These are phyloP conservation scores for Daldinia childiae DNA, from an alignment of 495 filamentous ascomycete genomes.

Conservation along the genomic window DNA sequence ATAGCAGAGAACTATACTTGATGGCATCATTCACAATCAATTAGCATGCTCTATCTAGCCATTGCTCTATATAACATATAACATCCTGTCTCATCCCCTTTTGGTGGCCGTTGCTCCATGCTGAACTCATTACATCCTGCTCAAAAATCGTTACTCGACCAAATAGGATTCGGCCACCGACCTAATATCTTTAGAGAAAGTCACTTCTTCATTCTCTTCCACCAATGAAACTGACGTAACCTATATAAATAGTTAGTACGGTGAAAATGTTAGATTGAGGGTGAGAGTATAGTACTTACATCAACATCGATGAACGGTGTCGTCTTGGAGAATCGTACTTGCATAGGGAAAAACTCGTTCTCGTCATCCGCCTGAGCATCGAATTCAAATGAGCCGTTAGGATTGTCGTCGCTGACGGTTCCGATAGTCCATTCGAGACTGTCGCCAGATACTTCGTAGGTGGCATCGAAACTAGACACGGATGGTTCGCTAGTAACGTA, in stretches of 20 bases:
- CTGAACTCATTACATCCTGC: conserved; percentile 11
- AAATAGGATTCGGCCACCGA: conserved; percentile 82
- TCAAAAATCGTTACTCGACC: conserved; percentile 68
- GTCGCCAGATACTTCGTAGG: conserved; percentile 93
- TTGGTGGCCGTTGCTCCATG: conserved; percentile 17
- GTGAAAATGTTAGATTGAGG: background rate
- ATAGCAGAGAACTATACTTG: background rate
- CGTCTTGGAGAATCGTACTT: conserved; percentile 85
- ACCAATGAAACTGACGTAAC: conserved; percentile 76
- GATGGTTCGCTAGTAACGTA: conserved; percentile 82
- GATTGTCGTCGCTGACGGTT: conserved; percentile 78
- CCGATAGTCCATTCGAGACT: conserved; percentile 93
- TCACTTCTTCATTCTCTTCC: conserved; percentile 82
- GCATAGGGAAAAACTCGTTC: conserved; percentile 97
- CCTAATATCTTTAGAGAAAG: conserved; percentile 89
- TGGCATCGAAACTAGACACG: conserved; percentile 91
- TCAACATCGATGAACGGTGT: conserved; percentile 90
- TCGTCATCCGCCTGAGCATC: conserved; percentile 86
- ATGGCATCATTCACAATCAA: conserved; percentile 21
- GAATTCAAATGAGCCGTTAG: conserved; percentile 89
- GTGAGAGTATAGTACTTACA: conserved; percentile 62
- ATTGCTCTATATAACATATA: conserved; percentile 34
- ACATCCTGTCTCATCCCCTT: conserved; percentile 20
- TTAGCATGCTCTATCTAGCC: conserved; percentile 35
- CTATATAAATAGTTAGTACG: conserved; percentile 52